Evolutionary conservation across 2,329 filamentous ascomycete species (phyloP), one percentile per base, ranked within the genome.

Genomic region (Fonsecaea pedrosoi): DNA sequence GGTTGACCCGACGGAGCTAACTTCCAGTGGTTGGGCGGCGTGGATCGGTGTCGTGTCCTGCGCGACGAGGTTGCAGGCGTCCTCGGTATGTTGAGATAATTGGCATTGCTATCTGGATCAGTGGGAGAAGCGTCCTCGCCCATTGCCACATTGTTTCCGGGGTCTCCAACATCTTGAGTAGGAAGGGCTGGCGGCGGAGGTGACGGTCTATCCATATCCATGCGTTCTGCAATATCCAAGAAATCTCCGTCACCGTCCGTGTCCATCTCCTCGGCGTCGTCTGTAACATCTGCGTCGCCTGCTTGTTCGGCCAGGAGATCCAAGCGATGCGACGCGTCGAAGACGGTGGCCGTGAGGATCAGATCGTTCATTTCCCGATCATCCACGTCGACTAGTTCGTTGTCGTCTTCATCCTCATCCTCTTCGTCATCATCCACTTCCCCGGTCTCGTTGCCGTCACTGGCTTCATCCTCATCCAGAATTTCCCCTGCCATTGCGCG

Each of bases 221-320:
- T 92, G 35, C 91, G 90, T 77, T 95, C 91, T 70, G 90, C 87
- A 62, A 89, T 86, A 75, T 94, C 91, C 54, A 92, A 82, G 34
- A 89, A 88, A 70, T 91, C 88, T 35, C 91, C 89, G 35, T 81
- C 81, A 62, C 82, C 81, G 50, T 79, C 80, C 70, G 82, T 81
- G 54, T 73, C 71, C 40, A 68, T 80, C 60, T 86, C 84, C 15
- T 78, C 76, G 15, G 80, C 78, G 53, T 81, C 78, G 61, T 81
- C 73, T 38, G 76, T 75, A 15, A 76, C 74, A 54, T 75, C 73
- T 37, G 74, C 71, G 55, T 71, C 69, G 65, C 15, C 75, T 57
- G 67, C 68, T 48, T 56, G 64, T 50, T 70, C 65, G 25, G 55
- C 63, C 15, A 60, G 48, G 54, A 60, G 60, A 53, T 70, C 59